A percentile compares a stretch with the other conserved stretches of the same genome.
These are phyloP conservation scores for Strobilomyces dryophilus DNA, from an alignment of 768 basidiomycete species.

Conservation along the genomic window DNA sequence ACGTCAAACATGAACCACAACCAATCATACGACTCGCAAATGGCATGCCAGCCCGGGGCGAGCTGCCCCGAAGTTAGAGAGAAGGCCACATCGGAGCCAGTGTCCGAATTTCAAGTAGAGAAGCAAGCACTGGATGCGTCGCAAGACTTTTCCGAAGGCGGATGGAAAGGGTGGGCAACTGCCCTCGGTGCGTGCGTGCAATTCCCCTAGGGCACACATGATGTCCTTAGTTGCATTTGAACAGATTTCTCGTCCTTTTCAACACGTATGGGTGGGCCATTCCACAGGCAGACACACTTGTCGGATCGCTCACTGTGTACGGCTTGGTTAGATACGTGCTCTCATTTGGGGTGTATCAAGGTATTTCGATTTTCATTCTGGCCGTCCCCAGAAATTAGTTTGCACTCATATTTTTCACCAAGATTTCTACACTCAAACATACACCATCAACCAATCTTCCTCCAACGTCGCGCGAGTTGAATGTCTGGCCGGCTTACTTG, in stretches of 20 bases:
- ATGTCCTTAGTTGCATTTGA: neutral
- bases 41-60: neutral
- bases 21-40: neutral
- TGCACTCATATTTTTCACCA: too few species aligned
- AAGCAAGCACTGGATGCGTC: neutral
- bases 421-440: too few species aligned
- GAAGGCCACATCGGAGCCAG: neutral
- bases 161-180: constrained; percentile 29
- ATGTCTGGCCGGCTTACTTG: too few species aligned
- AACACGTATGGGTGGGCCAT: constrained; percentile 33
- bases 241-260: constrained; percentile 37
- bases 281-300: neutral
- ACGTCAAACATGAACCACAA: neutral
- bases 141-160: constrained; percentile 25
- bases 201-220: too few species aligned
- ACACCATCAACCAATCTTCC: too few species aligned
- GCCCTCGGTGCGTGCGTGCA: constrained; percentile 28
- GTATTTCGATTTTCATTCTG: constrained; percentile 7
- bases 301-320: neutral
- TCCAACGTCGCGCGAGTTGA: too few species aligned
- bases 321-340: constrained; percentile 28
- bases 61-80: neutral
- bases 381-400: neutral
- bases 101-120: neutral
- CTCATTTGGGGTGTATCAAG: constrained; percentile 44